Percentiles rank a stretch among this genome's conserved stretches.
phyloP scores from a whole-genome alignment of 2,329 filamentous ascomycete genomes.

The Celoporthe dispersa region DNA sequence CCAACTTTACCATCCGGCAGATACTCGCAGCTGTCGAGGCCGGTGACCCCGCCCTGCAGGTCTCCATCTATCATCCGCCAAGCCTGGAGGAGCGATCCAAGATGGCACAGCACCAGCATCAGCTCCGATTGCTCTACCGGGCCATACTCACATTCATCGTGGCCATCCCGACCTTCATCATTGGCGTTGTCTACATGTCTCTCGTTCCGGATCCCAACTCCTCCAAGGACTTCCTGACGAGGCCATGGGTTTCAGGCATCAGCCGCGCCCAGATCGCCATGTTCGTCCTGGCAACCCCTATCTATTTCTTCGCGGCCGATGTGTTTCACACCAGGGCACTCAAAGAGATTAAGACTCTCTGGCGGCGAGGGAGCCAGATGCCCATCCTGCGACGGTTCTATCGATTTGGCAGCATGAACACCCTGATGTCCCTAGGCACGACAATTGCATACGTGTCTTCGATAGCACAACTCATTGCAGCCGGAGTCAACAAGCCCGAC shows the following conservation, averaged over 20 bases:
- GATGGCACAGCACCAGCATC: constrained; percentile 72
- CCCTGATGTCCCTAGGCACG: constrained; percentile 87
- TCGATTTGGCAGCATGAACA: constrained; percentile 96
- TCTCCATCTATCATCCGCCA: constrained; percentile 77
- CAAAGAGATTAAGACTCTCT: constrained; percentile 78
- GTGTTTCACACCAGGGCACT: constrained; percentile 80
- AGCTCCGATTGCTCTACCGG: constrained; percentile 70
- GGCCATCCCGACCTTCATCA: constrained; percentile 81
- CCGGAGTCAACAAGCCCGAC: constrained; percentile 49
- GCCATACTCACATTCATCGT: constrained; percentile 69
- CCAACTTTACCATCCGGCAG: constrained; percentile 73
- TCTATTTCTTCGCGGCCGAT: constrained; percentile 86
- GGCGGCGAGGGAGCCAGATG: constrained; percentile 74
- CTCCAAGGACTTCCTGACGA: constrained; percentile 69
- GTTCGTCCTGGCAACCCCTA: constrained; percentile 79
- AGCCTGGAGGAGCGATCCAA: constrained; percentile 83
- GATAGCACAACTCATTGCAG: constrained; percentile 73
- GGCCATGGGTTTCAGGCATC: constrained; percentile 71
- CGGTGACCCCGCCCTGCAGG: constrained; percentile 67
- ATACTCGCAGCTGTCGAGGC: constrained; percentile 71
- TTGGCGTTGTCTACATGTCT: constrained; percentile 92
- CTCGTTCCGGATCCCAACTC: constrained; percentile 66
- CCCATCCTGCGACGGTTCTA: constrained; percentile 79
- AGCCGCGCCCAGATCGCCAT: constrained; percentile 79
- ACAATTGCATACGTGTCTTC: constrained; percentile 87